These are phyloP conservation scores for Aegilops bicornis DNA, from an alignment of 176 grass and related monocot species.

Conservation along the genomic window DNA sequence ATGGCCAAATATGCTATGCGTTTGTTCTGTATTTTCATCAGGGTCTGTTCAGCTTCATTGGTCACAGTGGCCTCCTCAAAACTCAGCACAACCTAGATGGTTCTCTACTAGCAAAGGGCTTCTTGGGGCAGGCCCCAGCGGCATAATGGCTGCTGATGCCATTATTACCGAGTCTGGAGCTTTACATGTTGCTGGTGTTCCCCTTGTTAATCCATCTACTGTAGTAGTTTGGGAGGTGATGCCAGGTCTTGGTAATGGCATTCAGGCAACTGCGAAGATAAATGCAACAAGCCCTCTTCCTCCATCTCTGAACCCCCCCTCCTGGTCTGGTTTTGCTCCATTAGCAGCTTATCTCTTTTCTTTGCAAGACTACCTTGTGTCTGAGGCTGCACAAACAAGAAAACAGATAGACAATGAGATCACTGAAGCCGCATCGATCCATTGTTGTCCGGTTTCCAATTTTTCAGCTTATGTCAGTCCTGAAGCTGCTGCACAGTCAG, in stretches of 20 bases:
- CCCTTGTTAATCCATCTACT: conserved; percentile 98
- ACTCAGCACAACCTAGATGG: conserved; percentile 70
- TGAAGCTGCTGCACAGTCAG: conserved; percentile 94
- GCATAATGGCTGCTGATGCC: conserved; percentile 99
- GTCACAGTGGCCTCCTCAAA: conserved; percentile 84
- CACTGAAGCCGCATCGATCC: conserved; percentile 78
- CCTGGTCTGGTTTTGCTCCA: conserved; percentile 78
- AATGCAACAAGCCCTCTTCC: conserved; percentile 65
- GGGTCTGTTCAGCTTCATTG: conserved; percentile 99
- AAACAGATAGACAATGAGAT: conserved; percentile 60
- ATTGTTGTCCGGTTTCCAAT: conserved; percentile 98
- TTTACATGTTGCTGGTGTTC: conserved; percentile 96
- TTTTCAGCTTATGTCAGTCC: conserved; percentile 99
- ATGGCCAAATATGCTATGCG: conserved; percentile 84
- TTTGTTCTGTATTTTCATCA: conserved; percentile 99
- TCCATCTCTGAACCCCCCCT: conserved; percentile 80
- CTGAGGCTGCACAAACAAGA: conserved; percentile 72
- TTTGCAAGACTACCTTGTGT: conserved; percentile 85
- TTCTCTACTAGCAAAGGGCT: conserved; percentile 98
- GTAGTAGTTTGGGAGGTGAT: conserved; percentile 99
- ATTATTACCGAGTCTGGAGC: conserved; percentile 90
- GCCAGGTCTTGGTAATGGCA: conserved; percentile 90
- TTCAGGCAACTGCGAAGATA: conserved; percentile 85
- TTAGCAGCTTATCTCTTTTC: conserved; percentile 86
- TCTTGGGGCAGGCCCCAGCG: conserved; percentile 92